Percentiles rank a stretch among this genome's conserved stretches.
phyloP scores from a whole-genome alignment of 2,329 filamentous ascomycete species.

The Pseudopyricularia javanii region DNA sequence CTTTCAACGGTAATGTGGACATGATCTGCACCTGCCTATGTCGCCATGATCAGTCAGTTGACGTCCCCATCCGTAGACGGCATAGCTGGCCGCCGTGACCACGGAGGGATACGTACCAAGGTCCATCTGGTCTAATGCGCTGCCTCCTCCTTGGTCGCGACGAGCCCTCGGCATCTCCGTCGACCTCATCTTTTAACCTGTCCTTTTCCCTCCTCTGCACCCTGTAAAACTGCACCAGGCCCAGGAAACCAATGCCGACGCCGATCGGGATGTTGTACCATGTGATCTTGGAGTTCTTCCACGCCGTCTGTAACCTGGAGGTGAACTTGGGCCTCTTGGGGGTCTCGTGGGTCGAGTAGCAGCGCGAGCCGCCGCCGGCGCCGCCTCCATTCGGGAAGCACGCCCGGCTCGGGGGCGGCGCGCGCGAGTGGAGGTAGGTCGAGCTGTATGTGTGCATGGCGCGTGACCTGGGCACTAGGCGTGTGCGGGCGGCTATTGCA shows the following conservation, averaged over 20 bases:
- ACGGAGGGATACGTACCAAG: conserved; percentile 44
- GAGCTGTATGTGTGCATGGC: background rate
- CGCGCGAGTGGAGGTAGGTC: background rate
- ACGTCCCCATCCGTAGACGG: conserved; percentile 1
- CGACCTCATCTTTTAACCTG: conserved; percentile 22
- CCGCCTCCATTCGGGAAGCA: background rate
- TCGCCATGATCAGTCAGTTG: conserved; percentile 5
- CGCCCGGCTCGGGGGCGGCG: background rate
- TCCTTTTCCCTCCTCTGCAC: conserved; percentile 45
- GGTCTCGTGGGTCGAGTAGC: conserved; percentile 26
- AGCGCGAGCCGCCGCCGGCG: conserved; percentile 8
- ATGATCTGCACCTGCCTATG: conserved; percentile 79
- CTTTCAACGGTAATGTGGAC: conserved; percentile 85
- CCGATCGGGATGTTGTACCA: conserved; percentile 89
- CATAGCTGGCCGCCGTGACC: background rate
- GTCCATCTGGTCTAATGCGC: conserved; percentile 67
- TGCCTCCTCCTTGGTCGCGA: conserved; percentile 36
- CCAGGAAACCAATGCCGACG: conserved; percentile 74
- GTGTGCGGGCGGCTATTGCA: background rate
- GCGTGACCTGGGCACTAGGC: background rate
- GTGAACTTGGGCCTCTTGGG: conserved; percentile 36
- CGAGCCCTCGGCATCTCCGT: conserved; percentile 14
- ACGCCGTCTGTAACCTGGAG: conserved; percentile 34
- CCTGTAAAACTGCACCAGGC: conserved; percentile 73
- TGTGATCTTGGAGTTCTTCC: conserved; percentile 48